Percentiles rank a stretch among this genome's conserved stretches.
phyloP scores from a whole-genome alignment of 2,329 filamentous ascomycete genomes.

The Coniochaeta ligniaria region DNA sequence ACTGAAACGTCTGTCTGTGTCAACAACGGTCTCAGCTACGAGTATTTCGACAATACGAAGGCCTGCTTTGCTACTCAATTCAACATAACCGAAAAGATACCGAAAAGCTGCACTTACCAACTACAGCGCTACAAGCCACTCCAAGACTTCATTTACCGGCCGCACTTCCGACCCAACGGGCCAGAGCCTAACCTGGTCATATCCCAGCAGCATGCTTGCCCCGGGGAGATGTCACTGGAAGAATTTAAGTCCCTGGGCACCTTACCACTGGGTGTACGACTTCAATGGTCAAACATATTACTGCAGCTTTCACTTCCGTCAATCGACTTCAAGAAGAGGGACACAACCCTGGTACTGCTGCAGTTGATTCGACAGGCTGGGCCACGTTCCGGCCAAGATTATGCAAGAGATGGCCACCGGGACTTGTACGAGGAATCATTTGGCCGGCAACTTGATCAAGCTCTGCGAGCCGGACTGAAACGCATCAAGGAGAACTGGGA shows the following conservation, averaged over 20 bases:
- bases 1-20: constrained; percentile 31
- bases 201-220: constrained; percentile 39
- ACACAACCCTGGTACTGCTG: constrained; percentile 37
- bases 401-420: constrained; percentile 25
- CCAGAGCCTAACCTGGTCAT: constrained; percentile 42
- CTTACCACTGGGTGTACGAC: constrained; percentile 35
- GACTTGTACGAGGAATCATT: constrained; percentile 27
- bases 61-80: constrained; percentile 10
- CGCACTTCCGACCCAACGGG: constrained; percentile 16
- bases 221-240: constrained; percentile 36
- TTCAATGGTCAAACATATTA: constrained; percentile 52
- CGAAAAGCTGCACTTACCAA: constrained; percentile 29
- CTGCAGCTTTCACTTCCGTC: constrained; percentile 37
- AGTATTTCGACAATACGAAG: constrained; percentile 24
- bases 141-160: constrained; percentile 30
- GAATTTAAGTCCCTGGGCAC: constrained; percentile 48
- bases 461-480: constrained; percentile 20
- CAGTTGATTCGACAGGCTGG: constrained; percentile 45
- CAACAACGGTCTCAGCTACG: constrained; percentile 34
- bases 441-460: constrained; percentile 19
- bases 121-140: constrained; percentile 24
- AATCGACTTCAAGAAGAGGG: constrained; percentile 42
- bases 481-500: constrained; percentile 45
- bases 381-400: constrained; percentile 10
- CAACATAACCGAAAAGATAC: constrained; percentile 14